These are phyloP conservation scores for Fusarium decemcellulare DNA, from an alignment of 2,329 filamentous ascomycete species.

Conservation along the genomic window DNA sequence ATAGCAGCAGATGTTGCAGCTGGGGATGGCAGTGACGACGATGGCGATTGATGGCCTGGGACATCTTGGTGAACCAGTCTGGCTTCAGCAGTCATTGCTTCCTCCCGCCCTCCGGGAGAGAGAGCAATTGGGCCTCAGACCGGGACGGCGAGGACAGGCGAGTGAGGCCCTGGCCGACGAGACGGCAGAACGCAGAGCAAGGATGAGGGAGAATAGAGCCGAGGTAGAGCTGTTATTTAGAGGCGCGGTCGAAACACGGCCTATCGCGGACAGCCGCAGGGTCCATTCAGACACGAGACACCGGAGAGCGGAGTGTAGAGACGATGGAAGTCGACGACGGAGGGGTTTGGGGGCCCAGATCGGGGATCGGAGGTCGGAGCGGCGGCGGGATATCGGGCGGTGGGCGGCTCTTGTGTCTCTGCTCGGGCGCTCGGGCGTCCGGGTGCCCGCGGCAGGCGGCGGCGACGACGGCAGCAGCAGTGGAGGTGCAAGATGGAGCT, in stretches of 20 bases:
- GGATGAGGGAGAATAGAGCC: slow-evolving; percentile 5
- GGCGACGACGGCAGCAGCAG: slow-evolving; percentile 36
- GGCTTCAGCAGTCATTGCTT: slow-evolving; percentile 56
- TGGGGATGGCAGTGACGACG: slow-evolving; percentile 45
- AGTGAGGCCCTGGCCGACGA: slow-evolving; percentile 1
- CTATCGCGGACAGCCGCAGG: slow-evolving; percentile 42
- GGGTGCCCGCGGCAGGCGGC: slow-evolving; percentile 45
- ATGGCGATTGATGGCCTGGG: slow-evolving; percentile 50
- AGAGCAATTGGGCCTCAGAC: slow-evolving; percentile 42
- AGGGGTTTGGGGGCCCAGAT: slow-evolving; percentile 30
- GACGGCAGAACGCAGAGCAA: slow-evolving; percentile 20
- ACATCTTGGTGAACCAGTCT: slow-evolving; percentile 57
- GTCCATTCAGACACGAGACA: slow-evolving; percentile 46
- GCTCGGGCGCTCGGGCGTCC: slow-evolving; percentile 48
- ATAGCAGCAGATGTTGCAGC: slow-evolving; percentile 43
- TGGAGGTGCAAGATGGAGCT: slow-evolving; percentile 13
- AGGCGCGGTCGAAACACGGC: slow-evolving; percentile 48
- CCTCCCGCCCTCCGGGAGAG: slow-evolving; percentile 37
- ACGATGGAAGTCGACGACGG: slow-evolving; percentile 19
- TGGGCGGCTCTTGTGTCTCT: slow-evolving; percentile 40
- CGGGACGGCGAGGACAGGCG: slow-evolving; percentile 12
- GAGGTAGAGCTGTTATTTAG: slow-evolving; percentile 32
- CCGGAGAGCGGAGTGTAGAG: slow-evolving; percentile 33
- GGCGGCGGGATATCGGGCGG: slow-evolving; percentile 39
- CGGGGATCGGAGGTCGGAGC: slow-evolving; percentile 40